Evolutionary conservation across 345 rosid species (phyloP), one percentile per base, ranked within the genome.

Genomic region (Limnanthes douglasii): DNA sequence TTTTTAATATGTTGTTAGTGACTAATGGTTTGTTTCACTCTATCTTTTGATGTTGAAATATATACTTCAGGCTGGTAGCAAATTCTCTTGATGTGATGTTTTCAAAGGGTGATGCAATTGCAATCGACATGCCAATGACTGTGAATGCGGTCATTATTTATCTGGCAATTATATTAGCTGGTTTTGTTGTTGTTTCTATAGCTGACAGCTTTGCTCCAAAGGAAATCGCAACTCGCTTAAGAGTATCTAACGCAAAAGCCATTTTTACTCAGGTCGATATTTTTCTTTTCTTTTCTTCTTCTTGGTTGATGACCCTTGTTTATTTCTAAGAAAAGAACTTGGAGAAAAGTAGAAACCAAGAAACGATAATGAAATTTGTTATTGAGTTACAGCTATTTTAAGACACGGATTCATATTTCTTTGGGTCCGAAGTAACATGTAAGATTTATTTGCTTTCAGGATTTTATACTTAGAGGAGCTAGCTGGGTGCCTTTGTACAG

Each of bases 81-180:
- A 62, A 68, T 60, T 86, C 78, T 0, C 50, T 88, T 20, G 62
- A 69, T 53, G 56, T 57, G 20, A 53, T 37, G 39, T 83, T 88
- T 36, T 43, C 37, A 23, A 79, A 68, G 66, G 97, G 94, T 28
- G 97, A 83, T 34, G 62, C 92, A 5, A 64, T 88, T 49, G 97
- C 94, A 0, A 76, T 83, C n/a, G 81, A 78, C 64, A 83, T 88
- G 97, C 90, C 92, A 9, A 79, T 88, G 95, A 83, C 86, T 8
- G 73, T 70, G n/a, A 41, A 60, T 58, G 86, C 94, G 4, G 92
- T 88, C 44, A 55, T 83, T 28, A 77, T 83, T 53, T 83, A 83
- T 41, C 55, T 88, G 10, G 95, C 97, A 8, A 76, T 79, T 46
- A 54, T 88, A 22, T 59, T 79, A 4, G 90, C 78, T 1, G 97